Conservation (phyloP, 2,329 filamentous ascomycete genomes). For the Corniculantispora saksenae region DNA sequence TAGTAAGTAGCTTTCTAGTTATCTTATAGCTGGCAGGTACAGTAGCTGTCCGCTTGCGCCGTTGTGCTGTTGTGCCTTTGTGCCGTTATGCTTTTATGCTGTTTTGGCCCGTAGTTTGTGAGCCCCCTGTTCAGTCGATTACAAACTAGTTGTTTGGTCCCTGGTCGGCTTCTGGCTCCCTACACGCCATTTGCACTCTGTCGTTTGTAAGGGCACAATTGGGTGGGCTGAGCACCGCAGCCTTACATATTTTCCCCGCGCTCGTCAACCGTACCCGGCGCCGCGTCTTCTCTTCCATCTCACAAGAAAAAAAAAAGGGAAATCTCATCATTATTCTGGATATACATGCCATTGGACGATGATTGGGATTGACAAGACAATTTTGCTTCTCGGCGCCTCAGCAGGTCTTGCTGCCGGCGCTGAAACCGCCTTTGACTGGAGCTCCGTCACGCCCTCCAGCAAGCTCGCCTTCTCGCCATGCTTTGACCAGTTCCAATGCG, state of each 20-base stretch:
- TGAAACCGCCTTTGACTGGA: slow-evolving; percentile 36
- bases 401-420: not conserved
- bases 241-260: not conserved
- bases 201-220: not conserved
- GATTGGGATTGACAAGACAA: not conserved
- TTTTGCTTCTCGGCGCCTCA: not conserved
- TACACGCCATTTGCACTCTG: not conserved
- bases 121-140: too few species aligned
- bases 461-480: slow-evolving; percentile 41
- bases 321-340: not conserved
- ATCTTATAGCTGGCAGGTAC: too few species aligned
- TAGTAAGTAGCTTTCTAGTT: too few species aligned
- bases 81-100: too few species aligned
- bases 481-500: slow-evolving; percentile 41
- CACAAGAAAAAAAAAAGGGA: not conserved
- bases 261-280: not conserved
- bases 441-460: slow-evolving; percentile 33
- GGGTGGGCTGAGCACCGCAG: not conserved
- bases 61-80: too few species aligned
- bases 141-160: too few species aligned
- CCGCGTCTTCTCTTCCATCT: not conserved
- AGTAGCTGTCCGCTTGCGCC: too few species aligned
- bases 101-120: too few species aligned
- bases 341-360: not conserved
- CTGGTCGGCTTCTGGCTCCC: too few species aligned